phyloP scores from a whole-genome alignment of 2,329 filamentous ascomycete genomes.

The Aureobasidium mangrovei region DNA sequence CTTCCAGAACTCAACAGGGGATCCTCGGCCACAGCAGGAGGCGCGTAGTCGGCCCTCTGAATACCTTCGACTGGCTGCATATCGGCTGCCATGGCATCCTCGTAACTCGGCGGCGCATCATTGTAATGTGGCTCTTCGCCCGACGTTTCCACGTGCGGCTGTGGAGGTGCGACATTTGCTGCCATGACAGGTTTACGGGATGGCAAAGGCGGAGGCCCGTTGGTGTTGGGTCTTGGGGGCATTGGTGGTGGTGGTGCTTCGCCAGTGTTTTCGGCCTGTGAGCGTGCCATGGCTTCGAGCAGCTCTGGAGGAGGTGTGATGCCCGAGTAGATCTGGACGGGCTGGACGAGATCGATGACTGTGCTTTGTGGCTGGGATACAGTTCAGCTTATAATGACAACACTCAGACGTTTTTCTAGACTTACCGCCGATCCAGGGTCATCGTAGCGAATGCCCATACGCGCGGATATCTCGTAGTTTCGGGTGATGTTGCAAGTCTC shows the following conservation, averaged over 20 bases:
- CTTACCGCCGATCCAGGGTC: not conserved
- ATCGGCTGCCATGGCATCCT: slow-evolving; percentile 78
- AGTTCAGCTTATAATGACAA: not conserved
- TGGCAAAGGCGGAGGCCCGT: slow-evolving; percentile 9
- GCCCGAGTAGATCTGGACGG: slow-evolving; percentile 76
- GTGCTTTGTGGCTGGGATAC: slow-evolving; percentile 50
- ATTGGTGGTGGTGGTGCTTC: slow-evolving; percentile 16
- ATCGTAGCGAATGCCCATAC: slow-evolving; percentile 66
- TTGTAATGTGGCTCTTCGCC: slow-evolving; percentile 37
- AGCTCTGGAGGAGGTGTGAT: slow-evolving; percentile 73
- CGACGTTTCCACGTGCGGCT: not conserved
- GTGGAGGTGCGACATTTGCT: not conserved
- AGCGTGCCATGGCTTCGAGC: slow-evolving; percentile 51
- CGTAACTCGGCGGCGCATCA: slow-evolving; percentile 89
- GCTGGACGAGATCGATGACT: slow-evolving; percentile 68
- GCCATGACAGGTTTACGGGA: not conserved
- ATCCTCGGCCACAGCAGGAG: slow-evolving; percentile 29
- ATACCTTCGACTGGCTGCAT: slow-evolving; percentile 65
- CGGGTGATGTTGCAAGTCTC: slow-evolving; percentile 79
- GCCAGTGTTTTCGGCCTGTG: slow-evolving; percentile 16
- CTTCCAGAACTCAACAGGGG: slow-evolving; percentile 19
- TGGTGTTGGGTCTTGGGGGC: not conserved
- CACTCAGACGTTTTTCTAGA: not conserved
- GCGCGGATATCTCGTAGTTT: slow-evolving; percentile 74
- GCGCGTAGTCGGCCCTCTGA: slow-evolving; percentile 53